Evolutionary conservation across 176 grass and related monocot genomes (phyloP).

Genomic region (Oryza australiensis): DNA sequence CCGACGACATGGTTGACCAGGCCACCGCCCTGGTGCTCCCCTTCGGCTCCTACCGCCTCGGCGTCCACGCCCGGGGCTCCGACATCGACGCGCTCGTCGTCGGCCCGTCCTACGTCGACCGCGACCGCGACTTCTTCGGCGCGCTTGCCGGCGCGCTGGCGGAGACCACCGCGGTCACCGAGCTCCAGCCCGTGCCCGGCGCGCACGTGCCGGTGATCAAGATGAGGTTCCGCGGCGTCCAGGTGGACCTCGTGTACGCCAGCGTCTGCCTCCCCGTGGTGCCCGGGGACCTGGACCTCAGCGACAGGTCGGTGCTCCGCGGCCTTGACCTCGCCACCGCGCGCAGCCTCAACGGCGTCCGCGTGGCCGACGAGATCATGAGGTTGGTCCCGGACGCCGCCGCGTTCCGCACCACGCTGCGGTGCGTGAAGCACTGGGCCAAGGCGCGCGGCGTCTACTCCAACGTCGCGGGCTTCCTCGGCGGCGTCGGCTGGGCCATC

Average conservation of each 20-base stretch:
- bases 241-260: conserved; percentile 81
- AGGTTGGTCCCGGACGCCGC: conserved; percentile 65
- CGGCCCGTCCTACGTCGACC: conserved; percentile 72
- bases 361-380: conserved; percentile 72
- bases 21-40: conserved; percentile 76
- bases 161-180: conserved; percentile 58
- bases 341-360: conserved; percentile 80
- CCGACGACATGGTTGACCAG: conserved; percentile 58
- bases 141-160: conserved; percentile 55
- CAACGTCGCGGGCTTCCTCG: conserved; percentile 79
- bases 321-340: conserved; percentile 55
- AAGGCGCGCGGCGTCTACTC: conserved; percentile 76
- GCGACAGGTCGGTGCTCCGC: conserved; percentile 57
- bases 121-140: conserved; percentile 70
- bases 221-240: conserved; percentile 69
- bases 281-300: conserved; percentile 57
- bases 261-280: conserved; percentile 56
- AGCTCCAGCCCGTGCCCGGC: conserved; percentile 72
- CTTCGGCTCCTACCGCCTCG: conserved; percentile 83
- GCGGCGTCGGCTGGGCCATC: conserved; percentile 85
- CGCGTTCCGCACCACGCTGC: conserved; percentile 66
- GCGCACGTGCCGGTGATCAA: conserved; percentile 85
- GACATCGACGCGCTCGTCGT: conserved; percentile 88
- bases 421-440: conserved; percentile 85
- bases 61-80: conserved; percentile 79